Percentiles rank a stretch among this genome's conserved stretches.
Evolutionary conservation across 2,329 filamentous ascomycete genomes (phyloP).

Genomic region (Chaetomium olivaceum): DNA sequence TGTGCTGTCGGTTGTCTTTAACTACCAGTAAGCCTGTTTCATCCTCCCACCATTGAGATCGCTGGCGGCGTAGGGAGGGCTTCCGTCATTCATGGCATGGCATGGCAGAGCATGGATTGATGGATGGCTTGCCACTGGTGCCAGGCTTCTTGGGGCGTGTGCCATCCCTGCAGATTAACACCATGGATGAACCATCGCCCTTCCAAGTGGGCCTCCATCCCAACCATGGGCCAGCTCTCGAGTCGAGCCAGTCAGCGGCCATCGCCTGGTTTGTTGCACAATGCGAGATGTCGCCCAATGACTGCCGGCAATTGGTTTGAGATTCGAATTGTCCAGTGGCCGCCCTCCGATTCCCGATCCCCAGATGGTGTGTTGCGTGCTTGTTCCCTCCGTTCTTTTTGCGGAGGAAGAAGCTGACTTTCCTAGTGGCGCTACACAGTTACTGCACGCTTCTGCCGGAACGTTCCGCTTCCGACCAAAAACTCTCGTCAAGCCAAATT

Average conservation of each 20-base stretch:
- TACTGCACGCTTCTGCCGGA: not conserved
- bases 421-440: not conserved
- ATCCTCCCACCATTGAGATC: not conserved
- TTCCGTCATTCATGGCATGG: constrained; percentile 10
- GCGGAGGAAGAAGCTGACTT: not conserved
- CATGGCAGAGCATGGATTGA: too few relatives aligned
- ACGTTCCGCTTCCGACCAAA: constrained; percentile 7
- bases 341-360: not conserved
- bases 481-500: constrained; percentile 21
- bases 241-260: not conserved
- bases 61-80: not conserved
- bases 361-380: not conserved
- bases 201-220: constrained; percentile 1
- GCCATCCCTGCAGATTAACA: constrained; percentile 7
- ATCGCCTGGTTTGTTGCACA: not conserved
- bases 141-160: not conserved
- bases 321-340: not conserved
- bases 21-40: not conserved
- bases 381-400: not conserved
- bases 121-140: constrained; percentile 1
- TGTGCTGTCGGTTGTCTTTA: not conserved
- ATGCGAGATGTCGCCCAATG: constrained; percentile 11
- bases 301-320: not conserved
- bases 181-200: not conserved
- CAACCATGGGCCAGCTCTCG: not conserved